Base-by-base conservation (phyloP, 352 stramenopile genomes). In the Phytophthora aleatoria region DNA sequence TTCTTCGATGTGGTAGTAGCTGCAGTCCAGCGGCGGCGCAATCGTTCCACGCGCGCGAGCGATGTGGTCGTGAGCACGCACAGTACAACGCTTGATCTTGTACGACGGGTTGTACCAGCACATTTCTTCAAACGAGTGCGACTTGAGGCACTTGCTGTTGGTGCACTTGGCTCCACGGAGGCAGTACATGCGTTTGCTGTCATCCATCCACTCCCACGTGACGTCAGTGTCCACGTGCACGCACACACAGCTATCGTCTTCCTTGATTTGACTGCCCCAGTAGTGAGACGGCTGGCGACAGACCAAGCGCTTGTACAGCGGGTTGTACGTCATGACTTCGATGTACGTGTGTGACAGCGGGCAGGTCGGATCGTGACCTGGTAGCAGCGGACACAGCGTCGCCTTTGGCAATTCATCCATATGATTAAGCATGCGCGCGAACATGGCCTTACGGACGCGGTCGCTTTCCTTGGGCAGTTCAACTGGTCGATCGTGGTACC, bases 291-390 rank as follows among this genome's bases (percentile, higher is more conserved):
- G 50, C 39, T 85, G 76, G 10, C 67, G 66, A 51, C 76, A 85
- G 27, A 71, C 55, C 44, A 85, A 49, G 5, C 73, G 71, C 63
- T 85, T 85, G 59, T 76, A 85, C 27, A 82, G 45, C 42, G 76
- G 76, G 30, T 85, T 85, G 63, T 77, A 85, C 45, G 64, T 49
- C 76, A 85, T 85, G 15, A 85, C 74, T 44, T 85, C 76, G 5
- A 77, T 42, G 48, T 83, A 83, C 44, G 71, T 71, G 50, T 85
- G 76, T 57, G 76, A 81, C 3, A 72, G 56, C 39, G 47, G 53
- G 16, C 76, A 85, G 0, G 52, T 43, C 24, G 54, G 47, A 45
- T 78, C 69, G 30, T 75, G 57, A 13, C 64, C 55, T 42, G n/a
- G 57, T 31, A 50, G 55, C 3, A 70, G 52, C 28, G 60, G 65